Evolutionary conservation across 805 yeast genomes (phyloP), one percentile per base, ranked within the genome.

Genomic region (Ogataea wickerhamii): DNA sequence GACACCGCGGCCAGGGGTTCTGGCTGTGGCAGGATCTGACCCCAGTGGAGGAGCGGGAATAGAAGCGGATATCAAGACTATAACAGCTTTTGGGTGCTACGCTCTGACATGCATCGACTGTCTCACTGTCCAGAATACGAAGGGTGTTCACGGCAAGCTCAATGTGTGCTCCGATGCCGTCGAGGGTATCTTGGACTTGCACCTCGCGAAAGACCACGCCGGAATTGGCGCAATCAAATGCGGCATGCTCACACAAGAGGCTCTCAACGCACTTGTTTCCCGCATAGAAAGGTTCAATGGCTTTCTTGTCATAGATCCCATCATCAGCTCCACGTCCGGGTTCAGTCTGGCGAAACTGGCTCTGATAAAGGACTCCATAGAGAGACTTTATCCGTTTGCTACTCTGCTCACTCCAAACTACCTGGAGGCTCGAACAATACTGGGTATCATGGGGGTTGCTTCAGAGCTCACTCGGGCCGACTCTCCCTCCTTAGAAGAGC

Each of bases 21-120:
- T 73, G 38, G 68, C 73, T 0, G 61, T 73, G 30, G 87, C 87
- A 2, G 95, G 95, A 0, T 81, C 91, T 0, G 96, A 87, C 56
- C 74, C 80, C 30, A 81, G 91, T 8, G 96, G 95, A 2, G 95
- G 95, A 3, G 95, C 96, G 2, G 96, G 96, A 3, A 79, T 87
- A 34, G 95, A 87, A 58, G 95, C 95, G 1, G 96, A 87, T 56
- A 56, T 87, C 26, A 87, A 87, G 61, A 79, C 95, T 0, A 73
- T 87, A 38, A 69, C 83, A 3, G 83, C 84, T 1, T 85, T 82
- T 51, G 75, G 76, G 12, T 87, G 87, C 35, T 84, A 80, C 52
- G 95, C 85, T 0, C 61, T 81, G 58, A 82, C 89, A 0, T 82
- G 88, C 51, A 78, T 85, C 31, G 74, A 88, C 6, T 89, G 88